Conservation (phyloP, 305 asterid genomes). For the Solanum hybrid region DNA sequence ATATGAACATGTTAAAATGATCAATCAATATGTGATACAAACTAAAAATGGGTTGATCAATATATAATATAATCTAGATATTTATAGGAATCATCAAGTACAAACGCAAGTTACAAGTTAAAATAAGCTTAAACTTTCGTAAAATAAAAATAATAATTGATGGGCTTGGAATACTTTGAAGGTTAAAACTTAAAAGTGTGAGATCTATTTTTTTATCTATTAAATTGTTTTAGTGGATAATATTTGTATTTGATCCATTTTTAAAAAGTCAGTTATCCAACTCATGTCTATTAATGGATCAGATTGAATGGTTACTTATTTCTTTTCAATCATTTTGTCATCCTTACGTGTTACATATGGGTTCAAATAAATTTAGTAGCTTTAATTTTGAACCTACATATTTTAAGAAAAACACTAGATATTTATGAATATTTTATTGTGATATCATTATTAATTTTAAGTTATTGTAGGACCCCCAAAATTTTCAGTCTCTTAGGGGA, state of each 20-base stretch:
- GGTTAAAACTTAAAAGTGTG: background rate
- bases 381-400: background rate
- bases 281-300: background rate
- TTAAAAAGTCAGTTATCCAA: background rate
- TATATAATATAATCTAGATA: background rate
- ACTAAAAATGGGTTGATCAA: background rate
- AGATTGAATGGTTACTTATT: background rate
- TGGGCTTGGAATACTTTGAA: background rate
- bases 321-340: background rate
- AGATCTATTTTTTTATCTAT: background rate
- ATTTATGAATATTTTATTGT: background rate
- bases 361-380: background rate
- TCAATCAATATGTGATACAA: background rate
- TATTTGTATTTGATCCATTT: background rate
- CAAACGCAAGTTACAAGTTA: background rate
- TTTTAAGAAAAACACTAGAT: background rate
- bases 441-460: background rate
- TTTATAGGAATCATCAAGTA: background rate
- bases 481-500: background rate
- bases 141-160: background rate
- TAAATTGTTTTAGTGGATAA: background rate
- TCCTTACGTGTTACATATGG: background rate
- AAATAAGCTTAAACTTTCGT: background rate
- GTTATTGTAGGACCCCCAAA: background rate
- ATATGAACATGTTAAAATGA: background rate